Conservation (phyloP, 2,329 filamentous ascomycete species). For the Whalleya microplaca region DNA sequence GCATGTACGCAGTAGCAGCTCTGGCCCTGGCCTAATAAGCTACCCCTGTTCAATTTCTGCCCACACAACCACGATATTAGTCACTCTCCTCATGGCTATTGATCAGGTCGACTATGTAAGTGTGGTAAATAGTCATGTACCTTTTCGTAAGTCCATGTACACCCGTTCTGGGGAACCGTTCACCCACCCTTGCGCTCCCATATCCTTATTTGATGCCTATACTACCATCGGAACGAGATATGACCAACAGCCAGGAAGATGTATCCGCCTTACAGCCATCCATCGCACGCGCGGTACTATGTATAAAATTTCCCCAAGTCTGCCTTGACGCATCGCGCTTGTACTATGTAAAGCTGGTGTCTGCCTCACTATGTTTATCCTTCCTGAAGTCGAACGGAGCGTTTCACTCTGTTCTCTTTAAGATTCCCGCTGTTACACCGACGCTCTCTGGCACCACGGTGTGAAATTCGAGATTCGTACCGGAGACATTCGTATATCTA, state of each 20-base stretch:
- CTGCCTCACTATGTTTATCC: slow-evolving; percentile 28
- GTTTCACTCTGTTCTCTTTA: slow-evolving; percentile 18
- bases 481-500: slow-evolving; percentile 15
- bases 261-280: slow-evolving; percentile 23
- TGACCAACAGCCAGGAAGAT: slow-evolving; percentile 17
- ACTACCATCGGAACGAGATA: slow-evolving; percentile 23
- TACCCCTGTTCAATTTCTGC: background rate
- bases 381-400: slow-evolving; percentile 25
- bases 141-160: background rate
- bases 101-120: background rate
- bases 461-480: slow-evolving; percentile 17
- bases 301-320: slow-evolving; percentile 21
- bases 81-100: slow-evolving; percentile 2
- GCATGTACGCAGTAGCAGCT: background rate
- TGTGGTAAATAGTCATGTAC: background rate
- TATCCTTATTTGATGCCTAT: slow-evolving; percentile 26
- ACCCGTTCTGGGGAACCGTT: slow-evolving; percentile 15
- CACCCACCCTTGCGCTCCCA: slow-evolving; percentile 4
- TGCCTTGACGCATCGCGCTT: slow-evolving; percentile 26
- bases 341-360: slow-evolving; percentile 8
- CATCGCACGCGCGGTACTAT: slow-evolving; percentile 14
- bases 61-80: slow-evolving; percentile 15
- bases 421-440: slow-evolving; percentile 20
- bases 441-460: slow-evolving; percentile 6
- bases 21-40: background rate